Evolutionary conservation across 73 alveolate species (phyloP), one percentile per base, ranked within the genome.

Genomic region (Blepharisma japonicum): DNA sequence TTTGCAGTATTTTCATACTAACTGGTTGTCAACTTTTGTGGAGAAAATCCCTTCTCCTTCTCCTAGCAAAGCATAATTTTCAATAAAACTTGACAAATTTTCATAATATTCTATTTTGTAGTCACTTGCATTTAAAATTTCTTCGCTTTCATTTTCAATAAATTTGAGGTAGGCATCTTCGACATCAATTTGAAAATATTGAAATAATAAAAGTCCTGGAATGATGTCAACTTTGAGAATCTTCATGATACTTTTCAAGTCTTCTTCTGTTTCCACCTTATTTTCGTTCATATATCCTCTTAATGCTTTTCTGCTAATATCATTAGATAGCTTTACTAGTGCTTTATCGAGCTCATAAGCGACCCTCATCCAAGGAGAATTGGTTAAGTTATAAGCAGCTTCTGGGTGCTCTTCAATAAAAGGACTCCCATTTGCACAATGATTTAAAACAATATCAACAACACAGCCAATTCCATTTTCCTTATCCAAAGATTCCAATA

Each of bases 391-490:
- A 81, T 90, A 92, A 7, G 91, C 94, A 56, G 94, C 87, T 84
- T 90, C 96, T 4, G 98, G 98, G 53, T 90, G 93, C 0, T 84
- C 88, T 67, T 77, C 76, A 2, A 92, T 68, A 92, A 94, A 92
- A 27, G 86, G 93, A 18, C 92, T 68, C 68, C 90, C 86, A 61
- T 78, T 79, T 5, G 98, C 96, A 20, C 96, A 89, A 68, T 92
- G 98, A 80, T 92, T 92, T 25, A 92, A 83, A 61, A 92, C 98
- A 45, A 92, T 85, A 78, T 92, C 98, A 27, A 90, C 88, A 11
- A 92, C 77, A 32, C 82, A 55, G 6, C 86, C 68, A 72, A 84
- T 45, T 8, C 90, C 89, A 32, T 32, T 32, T 32, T 32, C 42
- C 42, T 32, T 32, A 32, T 32, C 42, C 42, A 32, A 32, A 32